These are phyloP conservation scores for Monilinia aucupariae DNA, from an alignment of 2,329 filamentous ascomycete species.

Conservation along the genomic window DNA sequence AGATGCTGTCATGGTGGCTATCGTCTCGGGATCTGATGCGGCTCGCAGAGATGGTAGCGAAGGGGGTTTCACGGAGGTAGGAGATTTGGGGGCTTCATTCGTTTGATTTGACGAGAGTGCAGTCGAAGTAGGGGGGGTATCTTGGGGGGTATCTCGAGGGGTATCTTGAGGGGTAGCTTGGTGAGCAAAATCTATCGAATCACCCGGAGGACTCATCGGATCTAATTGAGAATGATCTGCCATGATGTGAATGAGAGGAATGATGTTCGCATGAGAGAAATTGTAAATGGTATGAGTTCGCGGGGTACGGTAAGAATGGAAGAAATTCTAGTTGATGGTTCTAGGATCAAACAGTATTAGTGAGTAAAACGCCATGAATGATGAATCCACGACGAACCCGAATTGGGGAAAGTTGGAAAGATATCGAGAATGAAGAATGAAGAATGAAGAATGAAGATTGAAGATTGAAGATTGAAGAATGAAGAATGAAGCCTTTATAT, in stretches of 20 bases:
- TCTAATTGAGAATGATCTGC: conserved; percentile 3
- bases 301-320: conserved; percentile 28
- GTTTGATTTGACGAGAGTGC: conserved; percentile 20
- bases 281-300: conserved; percentile 14
- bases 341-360: background rate
- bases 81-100: conserved; percentile 18
- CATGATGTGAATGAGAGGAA: background rate
- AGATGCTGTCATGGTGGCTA: conserved; percentile 63
- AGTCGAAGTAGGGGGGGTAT: too few species aligned
- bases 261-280: conserved; percentile 8
- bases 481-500: too few species aligned
- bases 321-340: conserved; percentile 10
- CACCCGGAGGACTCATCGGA: conserved; percentile 19
- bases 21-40: conserved; percentile 51
- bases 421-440: background rate
- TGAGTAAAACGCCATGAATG: background rate
- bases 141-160: too few species aligned
- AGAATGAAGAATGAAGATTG: background rate
- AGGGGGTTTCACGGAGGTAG: conserved; percentile 37
- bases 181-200: conserved; percentile 27
- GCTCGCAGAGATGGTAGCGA: conserved; percentile 56
- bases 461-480: too few species aligned
- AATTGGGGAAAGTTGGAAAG: too few species aligned
- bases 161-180: background rate
- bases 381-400: too few species aligned